These are phyloP conservation scores for Dothideomycetidae sp. DNA, from an alignment of 2,329 filamentous ascomycete species.

Conservation along the genomic window DNA sequence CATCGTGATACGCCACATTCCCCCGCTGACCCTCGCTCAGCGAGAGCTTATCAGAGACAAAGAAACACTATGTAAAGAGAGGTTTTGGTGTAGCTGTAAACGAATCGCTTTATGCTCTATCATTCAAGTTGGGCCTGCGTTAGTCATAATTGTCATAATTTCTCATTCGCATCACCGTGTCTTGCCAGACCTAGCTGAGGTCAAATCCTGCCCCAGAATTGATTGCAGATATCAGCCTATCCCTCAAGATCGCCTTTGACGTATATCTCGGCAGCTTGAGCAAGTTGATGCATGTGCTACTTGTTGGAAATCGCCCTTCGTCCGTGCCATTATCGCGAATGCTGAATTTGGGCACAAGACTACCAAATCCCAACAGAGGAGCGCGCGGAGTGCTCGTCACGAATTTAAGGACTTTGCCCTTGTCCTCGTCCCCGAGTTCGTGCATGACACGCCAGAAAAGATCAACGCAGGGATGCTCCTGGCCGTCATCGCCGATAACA, in stretches of 20 bases:
- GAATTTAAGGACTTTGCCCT: slow-evolving; percentile 81
- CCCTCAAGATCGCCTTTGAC: slow-evolving; percentile 48
- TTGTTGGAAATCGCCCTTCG: slow-evolving; percentile 68
- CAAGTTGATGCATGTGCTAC: slow-evolving; percentile 91
- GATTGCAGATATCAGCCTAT: slow-evolving; percentile 80
- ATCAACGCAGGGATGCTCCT: slow-evolving; percentile 72
- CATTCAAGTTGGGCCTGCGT: no score
- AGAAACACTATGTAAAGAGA: no score
- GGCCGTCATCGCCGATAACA: slow-evolving; percentile 69
- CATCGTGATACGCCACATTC: no score
- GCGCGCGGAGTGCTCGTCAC: slow-evolving; percentile 88
- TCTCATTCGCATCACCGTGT: no score
- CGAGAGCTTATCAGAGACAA: no score
- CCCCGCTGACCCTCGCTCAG: no score
- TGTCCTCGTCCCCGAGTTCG: slow-evolving; percentile 57
- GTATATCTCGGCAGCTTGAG: slow-evolving; percentile 80
- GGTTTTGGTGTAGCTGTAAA: no score
- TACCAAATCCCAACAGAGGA: slow-evolving; percentile 75
- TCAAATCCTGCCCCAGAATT: slow-evolving; percentile 89
- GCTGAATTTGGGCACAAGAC: slow-evolving; percentile 72
- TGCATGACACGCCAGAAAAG: slow-evolving; percentile 88
- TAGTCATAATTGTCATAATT: no score
- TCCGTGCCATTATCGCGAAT: slow-evolving; percentile 74
- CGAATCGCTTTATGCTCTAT: no score
- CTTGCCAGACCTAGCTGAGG: slow-evolving; percentile 51